phyloP scores from a whole-genome alignment of 2,329 filamentous ascomycete species.

The Aureobasidium lini region DNA sequence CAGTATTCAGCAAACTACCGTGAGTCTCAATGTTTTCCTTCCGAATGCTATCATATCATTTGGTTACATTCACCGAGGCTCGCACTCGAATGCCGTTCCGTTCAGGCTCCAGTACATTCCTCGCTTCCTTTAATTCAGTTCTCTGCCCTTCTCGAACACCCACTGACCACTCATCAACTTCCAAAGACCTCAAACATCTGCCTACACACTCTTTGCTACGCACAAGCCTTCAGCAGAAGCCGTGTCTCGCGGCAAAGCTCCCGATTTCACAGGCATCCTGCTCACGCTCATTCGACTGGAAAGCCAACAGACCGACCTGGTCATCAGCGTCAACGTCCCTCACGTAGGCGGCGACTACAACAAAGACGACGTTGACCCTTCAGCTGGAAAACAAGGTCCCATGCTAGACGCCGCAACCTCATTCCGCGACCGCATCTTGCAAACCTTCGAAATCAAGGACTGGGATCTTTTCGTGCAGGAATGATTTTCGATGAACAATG shows the following conservation, averaged over 20 bases:
- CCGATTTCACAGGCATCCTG: constrained; percentile 57
- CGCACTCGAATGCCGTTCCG: no score
- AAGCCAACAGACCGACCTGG: constrained; percentile 67
- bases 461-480: constrained; percentile 61
- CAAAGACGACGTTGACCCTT: constrained; percentile 62
- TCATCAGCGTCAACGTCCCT: constrained; percentile 83
- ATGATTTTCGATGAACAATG: no score
- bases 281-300: constrained; percentile 71
- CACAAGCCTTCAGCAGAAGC: constrained; percentile 29
- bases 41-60: background rate
- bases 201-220: constrained; percentile 63
- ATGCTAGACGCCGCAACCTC: constrained; percentile 55
- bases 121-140: background rate
- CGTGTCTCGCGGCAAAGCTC: constrained; percentile 33
- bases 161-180: background rate
- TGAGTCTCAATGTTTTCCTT: constrained; percentile 21
- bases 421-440: constrained; percentile 64
- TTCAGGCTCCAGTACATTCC: background rate
- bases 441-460: constrained; percentile 69
- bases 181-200: constrained; percentile 48
- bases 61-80: background rate
- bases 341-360: constrained; percentile 69
- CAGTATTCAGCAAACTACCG: constrained; percentile 29
- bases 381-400: constrained; percentile 57
- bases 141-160: background rate